Evolutionary conservation across 2,329 filamentous ascomycete genomes (phyloP), one percentile per base, ranked within the genome.

Genomic region (Penicillium paneum): DNA sequence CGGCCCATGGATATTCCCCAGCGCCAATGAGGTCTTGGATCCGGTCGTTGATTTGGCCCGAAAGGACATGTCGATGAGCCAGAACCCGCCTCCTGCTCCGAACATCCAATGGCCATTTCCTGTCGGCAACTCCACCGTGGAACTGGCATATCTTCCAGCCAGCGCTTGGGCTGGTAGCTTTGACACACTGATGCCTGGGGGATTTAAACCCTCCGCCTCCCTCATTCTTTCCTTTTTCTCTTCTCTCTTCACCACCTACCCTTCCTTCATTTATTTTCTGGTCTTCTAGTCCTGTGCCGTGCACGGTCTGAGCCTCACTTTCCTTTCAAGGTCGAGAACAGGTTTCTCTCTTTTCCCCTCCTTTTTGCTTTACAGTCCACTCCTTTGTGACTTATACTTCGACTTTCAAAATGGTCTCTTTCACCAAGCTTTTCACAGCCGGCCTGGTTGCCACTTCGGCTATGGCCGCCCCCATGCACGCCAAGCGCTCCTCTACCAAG

Each of bases 321-420:
- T 67, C 65, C 45, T 65, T 67, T 61, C 8, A 53, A 48, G 36
- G 21, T 53, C 24, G 61, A 67, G 61, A 67, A 64, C 59, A 54
- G 56, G 60, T 46, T 64, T 61, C 59, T 62, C 57, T 56, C 52
- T 55, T 64, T 62, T 64, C 56, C 55, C 49, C 36, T 55, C 50
- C 41, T 56, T 58, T 52, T 32, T 40, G 40, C 39, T 53, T 39
- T 6, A 29, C 32, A 50, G 35, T 54, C 48, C 44, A 47, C 34
- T 41, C 19, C 28, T 51, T 53, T 48, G 52, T 52, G 57, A 53
- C 32, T 35, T 44, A 21, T 24, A 3, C 26, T 48, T 35, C 7
- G 13, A 31, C 29, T 21, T 28, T 39, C 60, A 71, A 63, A 62
- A 76, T 76, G 74, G 71, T 71, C 57, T 72, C 69, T 53, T 70